Percentiles rank a stretch among this genome's conserved stretches.
Conservation (phyloP, 2,329 filamentous ascomycete genomes). For the Zymoseptoria brevis region DNA sequence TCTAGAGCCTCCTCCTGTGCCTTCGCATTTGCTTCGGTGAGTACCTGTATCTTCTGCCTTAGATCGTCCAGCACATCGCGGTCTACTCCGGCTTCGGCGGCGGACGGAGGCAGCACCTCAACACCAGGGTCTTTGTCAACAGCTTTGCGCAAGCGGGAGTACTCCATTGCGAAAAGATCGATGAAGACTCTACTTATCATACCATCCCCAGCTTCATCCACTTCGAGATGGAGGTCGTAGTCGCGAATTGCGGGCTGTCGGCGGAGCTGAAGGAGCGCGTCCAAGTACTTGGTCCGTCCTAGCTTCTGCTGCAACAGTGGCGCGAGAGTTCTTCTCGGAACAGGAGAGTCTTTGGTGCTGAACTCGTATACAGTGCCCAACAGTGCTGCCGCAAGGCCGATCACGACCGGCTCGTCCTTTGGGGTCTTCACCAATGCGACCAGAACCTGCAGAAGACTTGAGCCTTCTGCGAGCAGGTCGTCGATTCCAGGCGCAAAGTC, state of each 20-base stretch:
- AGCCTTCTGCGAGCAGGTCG: conserved; percentile 85
- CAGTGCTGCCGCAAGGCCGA: conserved; percentile 72
- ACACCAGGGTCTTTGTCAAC: conserved; percentile 86
- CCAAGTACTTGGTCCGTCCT: conserved; percentile 79
- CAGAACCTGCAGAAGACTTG: conserved; percentile 61
- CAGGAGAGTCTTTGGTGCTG: conserved; percentile 91
- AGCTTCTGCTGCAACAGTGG: conserved; percentile 68
- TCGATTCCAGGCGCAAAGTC: conserved; percentile 88
- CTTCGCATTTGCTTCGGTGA: conserved; percentile 52
- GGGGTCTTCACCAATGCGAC: conserved; percentile 50
- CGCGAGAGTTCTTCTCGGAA: conserved; percentile 72
- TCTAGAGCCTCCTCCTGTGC: conserved; percentile 49
- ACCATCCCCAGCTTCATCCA: conserved; percentile 18
- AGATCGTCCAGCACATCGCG: conserved; percentile 84
- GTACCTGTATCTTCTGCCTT: conserved; percentile 67
- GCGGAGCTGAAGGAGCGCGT: conserved; percentile 69
- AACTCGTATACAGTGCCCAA: conserved; percentile 92
- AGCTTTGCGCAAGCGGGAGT: conserved; percentile 71
- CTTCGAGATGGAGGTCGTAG: conserved; percentile 59
- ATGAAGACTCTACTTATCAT: conserved; percentile 70
- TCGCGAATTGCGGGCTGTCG: conserved; percentile 74
- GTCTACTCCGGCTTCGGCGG: conserved; percentile 87
- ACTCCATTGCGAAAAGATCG: conserved; percentile 94
- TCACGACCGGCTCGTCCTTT: conserved; percentile 37
- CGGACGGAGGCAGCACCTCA: conserved; percentile 72